These are phyloP conservation scores for Nicotiana tomentosiformis DNA, from an alignment of 257 asterid genomes.

Conservation along the genomic window DNA sequence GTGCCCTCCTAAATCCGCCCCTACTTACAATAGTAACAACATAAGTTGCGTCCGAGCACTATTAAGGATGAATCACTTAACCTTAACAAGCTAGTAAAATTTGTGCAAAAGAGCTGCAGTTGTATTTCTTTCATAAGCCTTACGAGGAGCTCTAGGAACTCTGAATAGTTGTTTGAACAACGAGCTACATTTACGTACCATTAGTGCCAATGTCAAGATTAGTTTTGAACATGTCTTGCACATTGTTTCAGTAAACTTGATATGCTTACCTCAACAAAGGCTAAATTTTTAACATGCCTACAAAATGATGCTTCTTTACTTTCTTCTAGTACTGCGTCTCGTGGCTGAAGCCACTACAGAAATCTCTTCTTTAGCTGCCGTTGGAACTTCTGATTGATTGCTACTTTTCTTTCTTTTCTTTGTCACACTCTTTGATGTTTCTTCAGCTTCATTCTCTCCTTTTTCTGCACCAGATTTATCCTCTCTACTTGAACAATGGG, in stretches of 20 bases:
- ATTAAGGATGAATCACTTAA: not conserved
- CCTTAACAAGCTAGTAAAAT: not conserved
- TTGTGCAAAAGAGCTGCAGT: not conserved
- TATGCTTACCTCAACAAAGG: not conserved
- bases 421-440: conserved; percentile 18
- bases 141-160: no score
- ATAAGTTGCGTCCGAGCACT: not conserved
- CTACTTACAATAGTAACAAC: not conserved
- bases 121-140: not conserved
- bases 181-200: no score
- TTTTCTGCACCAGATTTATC: conserved; percentile 9
- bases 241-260: not conserved
- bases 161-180: no score
- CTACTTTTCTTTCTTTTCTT: conserved; percentile 11
- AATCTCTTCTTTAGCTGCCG: conserved; percentile 14
- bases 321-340: conserved; percentile 42
- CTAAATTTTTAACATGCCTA: not conserved
- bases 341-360: conserved; percentile 23
- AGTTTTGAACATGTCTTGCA: not conserved
- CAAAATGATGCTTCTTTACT: conserved; percentile 4
- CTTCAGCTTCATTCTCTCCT: conserved; percentile 28
- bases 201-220: not conserved
- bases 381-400: not conserved
- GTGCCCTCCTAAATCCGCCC: no score
- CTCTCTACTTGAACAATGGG: conserved; percentile 16